Evolutionary conservation across 2,329 filamentous ascomycete species (phyloP).

Genomic region (Fusarium sp.): DNA sequence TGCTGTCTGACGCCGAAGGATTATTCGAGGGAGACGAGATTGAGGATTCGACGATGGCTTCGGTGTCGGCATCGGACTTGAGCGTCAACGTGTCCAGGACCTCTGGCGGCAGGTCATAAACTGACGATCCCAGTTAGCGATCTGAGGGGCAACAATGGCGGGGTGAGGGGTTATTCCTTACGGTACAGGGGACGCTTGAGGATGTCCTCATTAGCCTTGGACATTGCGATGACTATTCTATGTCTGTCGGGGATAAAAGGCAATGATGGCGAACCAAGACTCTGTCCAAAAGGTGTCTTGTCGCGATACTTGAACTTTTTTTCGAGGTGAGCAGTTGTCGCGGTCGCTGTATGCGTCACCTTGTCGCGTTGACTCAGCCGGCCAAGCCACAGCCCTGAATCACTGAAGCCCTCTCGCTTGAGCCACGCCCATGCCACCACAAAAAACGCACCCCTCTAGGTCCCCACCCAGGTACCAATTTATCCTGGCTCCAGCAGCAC

Average conservation of each 20-base stretch:
- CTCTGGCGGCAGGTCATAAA: conserved; percentile 84
- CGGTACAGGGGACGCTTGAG: conserved; percentile 65
- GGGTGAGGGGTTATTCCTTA: conserved; percentile 43
- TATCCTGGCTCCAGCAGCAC: background rate
- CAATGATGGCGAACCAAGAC: background rate
- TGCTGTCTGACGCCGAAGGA: conserved; percentile 48
- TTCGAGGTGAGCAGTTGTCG: conserved; percentile 15
- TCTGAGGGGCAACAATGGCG: conserved; percentile 16
- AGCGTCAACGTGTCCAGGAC: conserved; percentile 75
- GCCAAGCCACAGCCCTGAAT: conserved; percentile 13
- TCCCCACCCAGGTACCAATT: background rate
- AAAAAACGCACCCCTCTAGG: background rate
- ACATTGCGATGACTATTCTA: conserved; percentile 42
- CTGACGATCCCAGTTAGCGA: conserved; percentile 55
- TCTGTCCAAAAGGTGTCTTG: conserved; percentile 1
- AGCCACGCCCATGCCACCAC: background rate
- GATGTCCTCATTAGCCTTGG: conserved; percentile 59
- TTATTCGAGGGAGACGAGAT: conserved; percentile 40
- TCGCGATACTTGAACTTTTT: conserved; percentile 34
- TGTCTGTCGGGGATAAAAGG: background rate
- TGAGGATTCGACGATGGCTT: conserved; percentile 39
- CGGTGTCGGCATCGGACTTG: conserved; percentile 49
- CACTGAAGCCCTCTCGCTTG: conserved; percentile 4
- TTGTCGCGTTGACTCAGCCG: conserved; percentile 36
- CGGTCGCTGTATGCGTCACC: conserved; percentile 28